Percentiles rank a stretch among this genome's conserved stretches.
phyloP scores from a whole-genome alignment of 352 stramenopile species.

The Elongisporangium prolatum region DNA sequence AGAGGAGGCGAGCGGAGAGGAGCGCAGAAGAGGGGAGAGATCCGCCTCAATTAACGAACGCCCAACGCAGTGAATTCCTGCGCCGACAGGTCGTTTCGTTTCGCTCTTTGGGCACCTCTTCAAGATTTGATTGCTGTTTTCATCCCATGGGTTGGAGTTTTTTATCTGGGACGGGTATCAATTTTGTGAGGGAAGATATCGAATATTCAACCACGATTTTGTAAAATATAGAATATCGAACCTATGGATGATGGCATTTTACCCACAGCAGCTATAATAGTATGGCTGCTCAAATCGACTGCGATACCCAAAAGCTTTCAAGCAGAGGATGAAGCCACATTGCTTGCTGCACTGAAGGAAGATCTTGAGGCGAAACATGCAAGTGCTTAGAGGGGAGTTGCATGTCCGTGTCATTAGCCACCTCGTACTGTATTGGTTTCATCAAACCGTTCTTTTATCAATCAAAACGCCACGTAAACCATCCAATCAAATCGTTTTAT shows the following conservation, averaged over 20 bases:
- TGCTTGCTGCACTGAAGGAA: neutral
- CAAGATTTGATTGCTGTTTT: slow-evolving; percentile 23
- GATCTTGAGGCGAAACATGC: neutral
- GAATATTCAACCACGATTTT: neutral
- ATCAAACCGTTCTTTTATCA: neutral
- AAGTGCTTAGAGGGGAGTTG: neutral
- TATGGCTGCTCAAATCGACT: neutral
- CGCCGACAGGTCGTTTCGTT: neutral
- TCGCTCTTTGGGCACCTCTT: slow-evolving; percentile 12
- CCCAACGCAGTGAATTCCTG: neutral
- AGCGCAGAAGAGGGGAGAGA: neutral
- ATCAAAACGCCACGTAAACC: neutral
- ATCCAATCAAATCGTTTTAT: neutral
- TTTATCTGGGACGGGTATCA: slow-evolving; percentile 4
- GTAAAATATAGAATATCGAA: neutral
- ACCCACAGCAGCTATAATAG: too few species aligned
- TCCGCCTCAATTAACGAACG: neutral
- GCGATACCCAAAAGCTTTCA: neutral
- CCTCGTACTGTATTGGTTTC: neutral
- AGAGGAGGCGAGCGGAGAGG: neutral
- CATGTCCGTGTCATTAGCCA: neutral
- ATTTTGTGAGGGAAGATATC: neutral
- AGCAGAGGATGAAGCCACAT: too few species aligned
- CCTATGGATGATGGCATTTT: neutral
- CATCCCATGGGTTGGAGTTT: slow-evolving; percentile 1